A percentile compares a stretch with the other conserved stretches of the same genome.
phyloP scores from a whole-genome alignment of 495 filamentous ascomycete species.

The Cryomyces minteri region DNA sequence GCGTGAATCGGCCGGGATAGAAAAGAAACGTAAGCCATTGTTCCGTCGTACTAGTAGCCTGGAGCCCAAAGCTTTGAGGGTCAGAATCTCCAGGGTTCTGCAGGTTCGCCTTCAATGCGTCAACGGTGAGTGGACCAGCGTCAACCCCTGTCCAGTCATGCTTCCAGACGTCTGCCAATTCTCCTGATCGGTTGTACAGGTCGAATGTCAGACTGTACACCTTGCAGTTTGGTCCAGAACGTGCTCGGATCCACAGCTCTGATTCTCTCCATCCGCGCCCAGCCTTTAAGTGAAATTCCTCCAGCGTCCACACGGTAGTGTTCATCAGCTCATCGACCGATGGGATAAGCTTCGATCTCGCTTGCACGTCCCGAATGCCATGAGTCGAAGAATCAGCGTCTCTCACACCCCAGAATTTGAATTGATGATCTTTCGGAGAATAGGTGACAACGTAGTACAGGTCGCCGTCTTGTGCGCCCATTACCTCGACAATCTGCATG shows the following conservation, averaged over 20 bases:
- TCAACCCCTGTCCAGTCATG: slow-evolving; percentile 54
- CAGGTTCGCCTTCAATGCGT: slow-evolving; percentile 9
- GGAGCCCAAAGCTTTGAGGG: not conserved
- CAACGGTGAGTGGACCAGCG: slow-evolving; percentile 12
- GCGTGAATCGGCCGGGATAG: slow-evolving; percentile 58
- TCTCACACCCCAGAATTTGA: slow-evolving; percentile 84
- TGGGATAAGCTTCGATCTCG: slow-evolving; percentile 42
- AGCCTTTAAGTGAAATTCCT: slow-evolving; percentile 58
- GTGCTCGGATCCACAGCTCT: slow-evolving; percentile 74
- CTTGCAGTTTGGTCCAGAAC: slow-evolving; percentile 60
- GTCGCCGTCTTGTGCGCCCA: slow-evolving; percentile 33
- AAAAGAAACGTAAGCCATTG: slow-evolving; percentile 42
- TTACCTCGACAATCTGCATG: slow-evolving; percentile 47
- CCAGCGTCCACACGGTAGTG: slow-evolving; percentile 58
- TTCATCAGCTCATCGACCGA: slow-evolving; percentile 37
- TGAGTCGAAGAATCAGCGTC: slow-evolving; percentile 41
- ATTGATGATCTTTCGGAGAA: slow-evolving; percentile 69
- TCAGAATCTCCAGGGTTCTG: slow-evolving; percentile 14
- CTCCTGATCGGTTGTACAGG: slow-evolving; percentile 8
- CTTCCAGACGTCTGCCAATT: slow-evolving; percentile 38
- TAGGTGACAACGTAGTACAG: slow-evolving; percentile 64
- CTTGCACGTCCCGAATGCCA: slow-evolving; percentile 51
- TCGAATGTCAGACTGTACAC: slow-evolving; percentile 36
- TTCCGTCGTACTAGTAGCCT: slow-evolving; percentile 8
- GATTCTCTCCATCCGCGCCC: slow-evolving; percentile 31